Conservation (phyloP, 805 yeast genomes). For the Yarrowia sp. region DNA sequence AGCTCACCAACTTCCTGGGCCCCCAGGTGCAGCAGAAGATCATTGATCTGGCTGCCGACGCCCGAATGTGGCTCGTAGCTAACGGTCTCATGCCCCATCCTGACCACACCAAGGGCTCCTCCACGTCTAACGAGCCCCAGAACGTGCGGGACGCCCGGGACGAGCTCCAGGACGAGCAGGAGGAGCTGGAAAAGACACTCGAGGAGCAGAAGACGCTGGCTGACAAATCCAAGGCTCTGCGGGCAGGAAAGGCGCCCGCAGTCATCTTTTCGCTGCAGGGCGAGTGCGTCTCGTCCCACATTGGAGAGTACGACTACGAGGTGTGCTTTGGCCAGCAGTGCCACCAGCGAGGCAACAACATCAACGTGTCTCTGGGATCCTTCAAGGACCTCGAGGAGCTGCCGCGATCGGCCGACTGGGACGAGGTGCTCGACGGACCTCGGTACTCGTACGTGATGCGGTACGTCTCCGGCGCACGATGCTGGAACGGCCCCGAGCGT, state of each 20-base stretch:
- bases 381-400: conserved; percentile 45
- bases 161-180: conserved; percentile 42
- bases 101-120: conserved; percentile 1
- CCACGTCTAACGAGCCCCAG: conserved; percentile 38
- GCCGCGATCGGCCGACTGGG: conserved; percentile 25
- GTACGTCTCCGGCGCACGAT: conserved; percentile 71
- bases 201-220: conserved; percentile 39
- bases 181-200: conserved; percentile 42
- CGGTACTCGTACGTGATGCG: conserved; percentile 47
- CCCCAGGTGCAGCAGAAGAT: conserved; percentile 22
- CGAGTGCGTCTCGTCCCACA: conserved; percentile 56
- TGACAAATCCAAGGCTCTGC: conserved; percentile 31
- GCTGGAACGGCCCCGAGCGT: conserved; percentile 95
- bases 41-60: conserved; percentile 8
- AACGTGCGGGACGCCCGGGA: conserved; percentile 41
- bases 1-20: conserved; percentile 26
- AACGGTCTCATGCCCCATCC: conserved; percentile 34
- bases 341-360: conserved; percentile 61
- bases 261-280: conserved; percentile 65
- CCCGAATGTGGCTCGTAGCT: conserved; percentile 18
- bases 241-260: conserved; percentile 64
- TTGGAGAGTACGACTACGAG: conserved; percentile 76
- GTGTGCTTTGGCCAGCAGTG: conserved; percentile 64
- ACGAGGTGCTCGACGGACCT: conserved; percentile 44
- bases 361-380: conserved; percentile 60